A percentile compares a stretch with the other conserved stretches of the same genome.
These are phyloP conservation scores for Petunia hybrid DNA, from an alignment of 305 asterid genomes.

Conservation along the genomic window DNA sequence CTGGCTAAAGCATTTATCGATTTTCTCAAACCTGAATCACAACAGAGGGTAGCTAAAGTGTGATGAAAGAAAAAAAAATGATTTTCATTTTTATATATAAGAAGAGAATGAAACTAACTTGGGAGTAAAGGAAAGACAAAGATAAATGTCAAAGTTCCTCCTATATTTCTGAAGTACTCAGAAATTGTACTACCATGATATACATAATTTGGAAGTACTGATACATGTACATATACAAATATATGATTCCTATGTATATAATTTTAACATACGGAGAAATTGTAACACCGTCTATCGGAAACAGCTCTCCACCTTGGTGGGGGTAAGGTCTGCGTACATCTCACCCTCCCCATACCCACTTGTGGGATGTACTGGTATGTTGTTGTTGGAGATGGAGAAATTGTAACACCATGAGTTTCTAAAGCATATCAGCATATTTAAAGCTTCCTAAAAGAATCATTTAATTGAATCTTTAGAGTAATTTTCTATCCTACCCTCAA, in stretches of 20 bases:
- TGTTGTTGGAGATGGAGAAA: too few relatives aligned
- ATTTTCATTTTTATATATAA: background rate
- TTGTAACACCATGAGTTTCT: constrained; percentile 19
- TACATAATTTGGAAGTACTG: too few relatives aligned
- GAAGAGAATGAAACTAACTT: background rate
- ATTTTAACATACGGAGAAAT: too few relatives aligned
- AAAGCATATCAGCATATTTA: background rate
- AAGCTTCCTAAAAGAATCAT: background rate
- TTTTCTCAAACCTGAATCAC: constrained; percentile 67
- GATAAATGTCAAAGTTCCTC: background rate
- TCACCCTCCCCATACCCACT: too few relatives aligned
- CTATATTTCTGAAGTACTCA: background rate
- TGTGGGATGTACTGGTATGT: too few relatives aligned
- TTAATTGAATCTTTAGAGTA: background rate
- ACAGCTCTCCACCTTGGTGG: too few relatives aligned
- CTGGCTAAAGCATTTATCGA: constrained; percentile 73
- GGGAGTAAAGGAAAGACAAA: constrained; percentile 11
- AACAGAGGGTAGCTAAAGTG: constrained; percentile 10
- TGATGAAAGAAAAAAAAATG: background rate
- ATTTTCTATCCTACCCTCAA: constrained; percentile 4
- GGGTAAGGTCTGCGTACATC: too few relatives aligned
- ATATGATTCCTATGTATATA: too few relatives aligned
- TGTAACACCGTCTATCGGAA: too few relatives aligned
- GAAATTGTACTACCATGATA: background rate
- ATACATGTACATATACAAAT: too few relatives aligned